Conservation (phyloP, 352 stramenopile genomes). For the Saprolegnia parasitica region DNA sequence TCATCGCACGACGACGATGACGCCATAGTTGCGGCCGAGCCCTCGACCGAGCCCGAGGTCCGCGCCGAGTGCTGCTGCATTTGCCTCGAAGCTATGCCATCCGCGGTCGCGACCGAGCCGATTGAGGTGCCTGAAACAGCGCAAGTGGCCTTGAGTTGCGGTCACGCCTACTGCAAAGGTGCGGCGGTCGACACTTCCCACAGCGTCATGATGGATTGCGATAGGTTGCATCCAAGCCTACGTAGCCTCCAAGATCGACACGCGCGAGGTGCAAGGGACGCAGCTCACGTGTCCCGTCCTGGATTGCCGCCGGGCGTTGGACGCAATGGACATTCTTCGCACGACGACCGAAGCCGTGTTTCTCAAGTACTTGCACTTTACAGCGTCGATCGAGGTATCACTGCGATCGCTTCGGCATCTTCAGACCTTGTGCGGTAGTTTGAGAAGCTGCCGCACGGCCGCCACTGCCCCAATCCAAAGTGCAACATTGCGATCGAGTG, state of each 20-base stretch:
- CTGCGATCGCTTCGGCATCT: neutral
- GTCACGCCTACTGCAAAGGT: constrained; percentile 14
- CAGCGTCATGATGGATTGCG: neutral
- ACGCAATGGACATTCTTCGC: constrained; percentile 1
- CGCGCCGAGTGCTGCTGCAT: neutral
- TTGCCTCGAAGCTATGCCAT: constrained; percentile 3
- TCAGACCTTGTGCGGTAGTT: constrained; percentile 4
- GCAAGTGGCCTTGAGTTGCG: neutral
- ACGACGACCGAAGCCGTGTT: constrained; percentile 15
- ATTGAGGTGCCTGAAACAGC: constrained; percentile 1
- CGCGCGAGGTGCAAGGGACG: neutral
- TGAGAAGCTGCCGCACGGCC: constrained; percentile 4
- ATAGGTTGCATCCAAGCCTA: constrained; percentile 18
- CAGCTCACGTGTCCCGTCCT: constrained; percentile 13
- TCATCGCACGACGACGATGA: neutral
- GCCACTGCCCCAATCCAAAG: neutral
- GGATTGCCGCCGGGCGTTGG: neutral
- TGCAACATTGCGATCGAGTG: constrained; percentile 15
- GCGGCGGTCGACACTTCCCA: neutral
- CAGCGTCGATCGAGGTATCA: neutral
- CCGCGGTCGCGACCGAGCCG: neutral
- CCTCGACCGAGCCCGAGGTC: neutral
- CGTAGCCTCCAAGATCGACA: constrained; percentile 7
- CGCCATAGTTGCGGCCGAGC: neutral
- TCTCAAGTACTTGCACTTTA: constrained; percentile 19